Base-by-base conservation (phyloP, 2,329 filamentous ascomycete genomes). In the Pseudopithomyces chartarum region DNA sequence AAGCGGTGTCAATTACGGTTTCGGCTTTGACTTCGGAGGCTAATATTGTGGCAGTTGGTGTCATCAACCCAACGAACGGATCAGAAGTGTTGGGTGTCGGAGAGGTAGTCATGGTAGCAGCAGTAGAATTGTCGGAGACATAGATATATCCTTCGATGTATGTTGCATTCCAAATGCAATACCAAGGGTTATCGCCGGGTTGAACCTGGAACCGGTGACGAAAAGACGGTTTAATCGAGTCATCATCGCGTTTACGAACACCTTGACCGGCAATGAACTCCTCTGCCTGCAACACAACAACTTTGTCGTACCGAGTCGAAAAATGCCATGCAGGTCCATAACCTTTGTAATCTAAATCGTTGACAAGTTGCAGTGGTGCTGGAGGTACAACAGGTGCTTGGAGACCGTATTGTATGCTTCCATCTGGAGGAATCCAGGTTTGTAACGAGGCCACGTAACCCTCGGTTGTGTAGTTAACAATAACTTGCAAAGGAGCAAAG, bases 141-240 rank as follows among this genome's bases (percentile, higher is more conserved):
- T 89, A 90, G 45, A 90, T 81, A 72, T 89, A 90, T 36, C 85
- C 84, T 70, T 90, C 87, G 48, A 90, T 79, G 52, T 86, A 80
- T 0, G 87, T 90, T 13, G 80, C 77, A 67, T 90, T 90, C 86
- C 87, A 90, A 69, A 84, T 85, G 71, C 87, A 90, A 65, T 86
- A 88, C 87, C 87, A 90, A 2, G 87, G 86, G 56, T 80, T 81
- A 34, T 89, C 85, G 8, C 85, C 84, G n/a, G 81, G 79, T 54
- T 77, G 69, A 11, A 80, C 77, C 49, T 78, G 70, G 60, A 80
- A 76, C 38, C 78, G 78, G 55, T 76, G 75, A 50, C 72, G 64
- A 40, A 69, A 72, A 13, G 56, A 54, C 12, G 62, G 61, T 17
- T 63, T 62, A 26, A 64, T 60, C 11, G 20, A 20, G 29, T 29